Evolutionary conservation across 2,329 filamentous ascomycete species (phyloP).

Genomic region (Aschersonia sp.): DNA sequence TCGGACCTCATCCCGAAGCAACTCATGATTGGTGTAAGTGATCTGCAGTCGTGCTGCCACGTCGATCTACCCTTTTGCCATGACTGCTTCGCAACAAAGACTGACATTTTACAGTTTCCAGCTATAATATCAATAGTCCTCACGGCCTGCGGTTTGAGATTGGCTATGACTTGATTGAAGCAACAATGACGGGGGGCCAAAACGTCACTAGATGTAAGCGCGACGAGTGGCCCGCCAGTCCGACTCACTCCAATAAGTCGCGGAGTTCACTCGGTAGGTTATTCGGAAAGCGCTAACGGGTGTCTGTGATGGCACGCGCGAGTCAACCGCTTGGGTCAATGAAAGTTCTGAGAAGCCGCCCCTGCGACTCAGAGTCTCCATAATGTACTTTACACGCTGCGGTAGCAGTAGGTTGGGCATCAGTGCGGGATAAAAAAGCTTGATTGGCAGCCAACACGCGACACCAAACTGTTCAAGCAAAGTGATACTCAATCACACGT

Average conservation of each 20-base stretch:
- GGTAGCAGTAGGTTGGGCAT: too few relatives aligned
- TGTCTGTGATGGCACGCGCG: not conserved
- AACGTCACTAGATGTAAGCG: conserved; percentile 1
- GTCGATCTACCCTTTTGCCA: too few relatives aligned
- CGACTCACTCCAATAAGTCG: not conserved
- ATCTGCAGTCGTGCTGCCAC: not conserved
- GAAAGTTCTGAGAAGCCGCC: too few relatives aligned
- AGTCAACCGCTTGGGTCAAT: too few relatives aligned
- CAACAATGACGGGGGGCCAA: conserved; percentile 7
- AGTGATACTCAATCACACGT: too few relatives aligned
- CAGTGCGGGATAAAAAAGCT: too few relatives aligned
- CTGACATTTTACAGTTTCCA: conserved; percentile 1
- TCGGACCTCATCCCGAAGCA: conserved; percentile 13
- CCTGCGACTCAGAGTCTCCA: too few relatives aligned
- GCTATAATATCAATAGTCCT: conserved; percentile 6
- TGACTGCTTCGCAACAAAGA: too few relatives aligned
- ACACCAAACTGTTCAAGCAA: too few relatives aligned
- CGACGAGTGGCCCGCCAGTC: conserved; percentile 1
- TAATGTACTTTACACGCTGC: too few relatives aligned
- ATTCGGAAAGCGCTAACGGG: not conserved
- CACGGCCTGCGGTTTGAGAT: conserved; percentile 10
- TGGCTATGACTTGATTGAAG: conserved; percentile 10
- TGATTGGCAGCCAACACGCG: too few relatives aligned
- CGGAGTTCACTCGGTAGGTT: not conserved
- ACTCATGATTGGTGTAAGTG: conserved; percentile 12